Conservation (phyloP, 2,329 filamentous ascomycete genomes). For the Sarocladium strictum region DNA sequence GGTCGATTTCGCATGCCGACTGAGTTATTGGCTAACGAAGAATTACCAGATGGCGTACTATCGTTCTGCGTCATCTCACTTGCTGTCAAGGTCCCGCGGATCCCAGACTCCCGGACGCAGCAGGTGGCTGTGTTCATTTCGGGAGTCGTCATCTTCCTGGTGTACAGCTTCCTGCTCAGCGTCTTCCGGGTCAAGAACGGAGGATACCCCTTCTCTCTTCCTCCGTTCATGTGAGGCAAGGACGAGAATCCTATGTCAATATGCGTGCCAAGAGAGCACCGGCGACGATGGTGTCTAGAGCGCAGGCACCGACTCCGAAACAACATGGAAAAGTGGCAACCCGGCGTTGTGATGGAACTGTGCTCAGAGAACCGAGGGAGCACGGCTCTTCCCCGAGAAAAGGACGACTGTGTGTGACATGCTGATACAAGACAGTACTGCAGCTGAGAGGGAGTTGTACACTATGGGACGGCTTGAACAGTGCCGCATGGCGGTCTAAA, state of each 20-base stretch:
- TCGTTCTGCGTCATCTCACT: slow-evolving; percentile 90
- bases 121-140: slow-evolving; percentile 77
- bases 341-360: not conserved
- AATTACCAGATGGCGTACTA: slow-evolving; percentile 58
- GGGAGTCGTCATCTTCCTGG: slow-evolving; percentile 67
- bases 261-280: not conserved
- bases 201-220: slow-evolving; percentile 89
- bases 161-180: slow-evolving; percentile 92
- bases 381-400: slow-evolving; percentile 1
- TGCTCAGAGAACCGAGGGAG: not conserved
- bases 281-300: not conserved
- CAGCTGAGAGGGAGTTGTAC: not conserved
- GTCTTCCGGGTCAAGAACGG: slow-evolving; percentile 93
- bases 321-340: not conserved
- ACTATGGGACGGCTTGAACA: not conserved
- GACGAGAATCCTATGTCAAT: not conserved
- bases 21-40: slow-evolving; percentile 15
- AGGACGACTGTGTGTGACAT: not conserved
- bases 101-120: slow-evolving; percentile 69
- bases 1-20: slow-evolving; percentile 7
- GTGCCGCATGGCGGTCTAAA: not conserved
- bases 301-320: not conserved
- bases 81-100: slow-evolving; percentile 86
- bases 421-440: not conserved
- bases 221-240: slow-evolving; percentile 64